Conservation (phyloP, 768 basidiomycete species). For the Royoungia palumana region DNA sequence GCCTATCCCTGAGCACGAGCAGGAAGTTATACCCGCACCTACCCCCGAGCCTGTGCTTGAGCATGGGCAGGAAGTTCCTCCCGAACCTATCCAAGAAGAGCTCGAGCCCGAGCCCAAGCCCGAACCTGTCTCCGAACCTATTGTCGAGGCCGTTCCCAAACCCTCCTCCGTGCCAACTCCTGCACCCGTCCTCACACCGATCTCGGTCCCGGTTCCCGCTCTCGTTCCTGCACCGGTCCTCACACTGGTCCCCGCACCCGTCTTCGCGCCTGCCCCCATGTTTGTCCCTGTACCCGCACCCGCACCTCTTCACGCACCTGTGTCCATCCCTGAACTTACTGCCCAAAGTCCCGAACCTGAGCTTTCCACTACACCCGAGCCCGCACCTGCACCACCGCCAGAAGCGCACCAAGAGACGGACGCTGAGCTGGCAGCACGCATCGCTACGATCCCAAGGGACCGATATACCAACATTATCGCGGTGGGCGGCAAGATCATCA, state of each 20-base stretch:
- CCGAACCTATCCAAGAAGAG: not conserved
- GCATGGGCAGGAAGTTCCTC: not conserved
- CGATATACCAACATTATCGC: slow-evolving; percentile 29
- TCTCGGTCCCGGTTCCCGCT: not conserved
- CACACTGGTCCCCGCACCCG: no score
- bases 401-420: slow-evolving; percentile 8
- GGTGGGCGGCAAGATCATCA: slow-evolving; percentile 52
- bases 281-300: no score
- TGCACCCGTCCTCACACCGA: not conserved
- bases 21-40: not conserved
- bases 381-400: not conserved
- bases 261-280: no score
- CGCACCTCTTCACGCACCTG: no score
- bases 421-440: slow-evolving; percentile 25
- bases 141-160: not conserved
- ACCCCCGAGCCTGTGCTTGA: not conserved
- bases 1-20: not conserved
- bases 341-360: no score
- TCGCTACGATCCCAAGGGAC: slow-evolving; percentile 26
- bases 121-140: not conserved
- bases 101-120: not conserved
- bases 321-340: no score
- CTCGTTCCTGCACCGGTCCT: no score
- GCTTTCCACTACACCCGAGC: not conserved
- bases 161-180: not conserved